Conservation (phyloP, 306 rosid species). For the Cicer pinnatifidum region DNA sequence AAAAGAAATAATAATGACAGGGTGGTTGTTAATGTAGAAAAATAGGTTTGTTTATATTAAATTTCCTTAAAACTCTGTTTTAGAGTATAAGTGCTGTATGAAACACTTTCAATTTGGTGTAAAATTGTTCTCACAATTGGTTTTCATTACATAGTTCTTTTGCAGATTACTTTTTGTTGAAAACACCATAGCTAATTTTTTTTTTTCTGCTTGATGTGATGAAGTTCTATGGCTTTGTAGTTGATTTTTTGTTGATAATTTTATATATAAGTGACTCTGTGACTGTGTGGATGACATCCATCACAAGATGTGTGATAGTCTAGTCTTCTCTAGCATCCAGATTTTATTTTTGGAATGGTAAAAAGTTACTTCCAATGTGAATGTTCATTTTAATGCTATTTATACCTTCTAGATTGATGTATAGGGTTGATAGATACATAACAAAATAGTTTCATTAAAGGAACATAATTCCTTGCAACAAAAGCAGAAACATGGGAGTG, state of each 20-base stretch:
- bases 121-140: neutral
- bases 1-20: constrained; percentile 5
- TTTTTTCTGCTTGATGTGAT: neutral
- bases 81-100: neutral
- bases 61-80: neutral
- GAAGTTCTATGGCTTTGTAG: neutral
- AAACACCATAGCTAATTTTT: neutral
- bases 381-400: neutral
- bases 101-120: neutral
- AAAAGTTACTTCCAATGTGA: neutral
- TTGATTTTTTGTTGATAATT: neutral
- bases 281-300: neutral
- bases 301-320: neutral
- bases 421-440: neutral
- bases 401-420: neutral
- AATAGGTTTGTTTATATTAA: constrained; percentile 1
- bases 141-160: neutral
- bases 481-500: neutral
- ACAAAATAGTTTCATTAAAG: constrained; percentile 3
- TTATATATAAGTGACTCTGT: neutral
- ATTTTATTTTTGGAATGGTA: neutral
- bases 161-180: constrained; percentile 5
- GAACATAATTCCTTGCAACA: constrained; percentile 2
- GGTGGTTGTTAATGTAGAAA: neutral
- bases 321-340: neutral